These are phyloP conservation scores for Globisporangium cederbergense DNA, from an alignment of 352 stramenopile species.

Conservation along the genomic window DNA sequence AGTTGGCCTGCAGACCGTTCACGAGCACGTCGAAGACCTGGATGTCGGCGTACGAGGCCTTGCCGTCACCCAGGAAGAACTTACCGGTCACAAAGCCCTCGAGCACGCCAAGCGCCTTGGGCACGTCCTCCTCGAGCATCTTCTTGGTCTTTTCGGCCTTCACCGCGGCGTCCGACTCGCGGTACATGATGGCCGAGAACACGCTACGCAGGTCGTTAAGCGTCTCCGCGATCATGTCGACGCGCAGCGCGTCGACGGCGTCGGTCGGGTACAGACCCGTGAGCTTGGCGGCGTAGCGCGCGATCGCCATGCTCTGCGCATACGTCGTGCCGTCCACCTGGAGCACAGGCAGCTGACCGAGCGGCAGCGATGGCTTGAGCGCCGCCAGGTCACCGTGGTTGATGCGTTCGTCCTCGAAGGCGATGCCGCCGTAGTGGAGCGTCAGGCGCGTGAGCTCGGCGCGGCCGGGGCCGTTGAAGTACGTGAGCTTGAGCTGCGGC, in stretches of 20 bases:
- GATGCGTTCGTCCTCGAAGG: conserved; percentile 27
- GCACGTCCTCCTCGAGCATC: conserved; percentile 26
- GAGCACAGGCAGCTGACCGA: conserved; percentile 26
- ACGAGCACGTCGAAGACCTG: conserved; percentile 40
- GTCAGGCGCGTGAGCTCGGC: conserved; percentile 63
- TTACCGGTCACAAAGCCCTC: conserved; percentile 28
- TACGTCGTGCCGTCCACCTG: conserved; percentile 25
- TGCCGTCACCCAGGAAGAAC: conserved; percentile 38
- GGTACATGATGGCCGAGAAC: background rate
- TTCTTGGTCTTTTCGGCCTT: conserved; percentile 39
- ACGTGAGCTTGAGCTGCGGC: conserved; percentile 61
- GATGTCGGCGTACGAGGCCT: conserved; percentile 35
- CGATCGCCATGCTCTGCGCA: conserved; percentile 26
- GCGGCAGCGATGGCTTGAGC: conserved; percentile 24
- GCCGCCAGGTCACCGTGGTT: conserved; percentile 4
- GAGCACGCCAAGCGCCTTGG: conserved; percentile 27
- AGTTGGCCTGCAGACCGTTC: conserved; percentile 28
- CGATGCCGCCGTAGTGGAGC: conserved; percentile 30
- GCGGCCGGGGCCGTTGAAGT: conserved; percentile 53
- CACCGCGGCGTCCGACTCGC: conserved; percentile 21
- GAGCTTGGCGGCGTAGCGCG: conserved; percentile 28
- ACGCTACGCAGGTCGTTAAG: conserved; percentile 7
- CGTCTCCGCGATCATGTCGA: conserved; percentile 19
- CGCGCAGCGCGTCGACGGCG: conserved; percentile 7
- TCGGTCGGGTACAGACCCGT: conserved; percentile 21